Evolutionary conservation across 2,329 filamentous ascomycete species (phyloP), one percentile per base, ranked within the genome.

Genomic region (Biscogniauxia mediterranea): DNA sequence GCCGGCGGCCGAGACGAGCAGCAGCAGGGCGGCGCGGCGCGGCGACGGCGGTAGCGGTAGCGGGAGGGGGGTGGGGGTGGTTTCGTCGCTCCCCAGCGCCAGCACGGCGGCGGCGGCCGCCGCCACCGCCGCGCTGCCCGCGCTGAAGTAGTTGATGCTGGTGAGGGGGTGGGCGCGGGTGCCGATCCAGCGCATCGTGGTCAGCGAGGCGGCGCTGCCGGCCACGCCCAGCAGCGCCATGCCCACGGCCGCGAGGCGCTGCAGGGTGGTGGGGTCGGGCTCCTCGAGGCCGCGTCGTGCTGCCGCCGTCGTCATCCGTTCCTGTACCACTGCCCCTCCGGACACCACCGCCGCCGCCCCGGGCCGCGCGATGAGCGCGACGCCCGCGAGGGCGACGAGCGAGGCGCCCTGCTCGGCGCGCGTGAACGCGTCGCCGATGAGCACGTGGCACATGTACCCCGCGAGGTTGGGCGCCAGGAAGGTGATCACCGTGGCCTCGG

Each of bases 401-500:
- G 87, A 90, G 0, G 90, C 92, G 2, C 94, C 80, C 73, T 92
- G 89, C 73, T 96, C 92, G 50, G 85, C 84, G 23, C 86, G 82
- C 1, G 90, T 92, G 72, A 94, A 97, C 0, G 90, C 89, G 68
- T 97, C 92, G 56, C 87, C 85, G 19, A 88, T 77, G 46, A 93
- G 77, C 59, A 93, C 79, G 42, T 90, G 92, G 73, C 92, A 96
- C 19, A 90, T 83, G 78, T 93, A 92, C 60, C 91, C 92, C 20
- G 91, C 85, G 5, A 96, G 81, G 15, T 89, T 89, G 0, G 93
- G 93, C 0, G 90, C 86, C 5, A 97, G 82, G 72, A 97, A 97
- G 8, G 92, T 95, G 57, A 97, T 89, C 38, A 97, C 93, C 0
- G 91, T 95, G 1, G 93, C 92, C 73, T 97, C 93, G 17, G 92